A percentile compares a stretch with the other conserved stretches of the same genome.
phyloP scores from a whole-genome alignment of 352 stramenopile genomes.

The Globisporangium lucens region DNA sequence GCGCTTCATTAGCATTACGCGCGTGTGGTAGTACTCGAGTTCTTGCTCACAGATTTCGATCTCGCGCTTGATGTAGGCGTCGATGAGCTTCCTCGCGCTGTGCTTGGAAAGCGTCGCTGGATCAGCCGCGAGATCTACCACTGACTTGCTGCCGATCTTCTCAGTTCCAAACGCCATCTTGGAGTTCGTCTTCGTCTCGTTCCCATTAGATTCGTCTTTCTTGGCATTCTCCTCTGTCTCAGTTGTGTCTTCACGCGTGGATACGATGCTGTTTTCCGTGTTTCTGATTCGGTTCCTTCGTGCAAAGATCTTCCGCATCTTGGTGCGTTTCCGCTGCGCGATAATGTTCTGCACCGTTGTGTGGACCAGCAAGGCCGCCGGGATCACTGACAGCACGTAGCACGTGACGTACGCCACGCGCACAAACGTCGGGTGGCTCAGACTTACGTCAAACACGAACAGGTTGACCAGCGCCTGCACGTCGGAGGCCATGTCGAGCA shows the following conservation, averaged over 20 bases:
- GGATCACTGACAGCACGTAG: constrained; percentile 14
- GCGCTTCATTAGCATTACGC: constrained; percentile 22
- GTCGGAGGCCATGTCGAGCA: constrained; percentile 23
- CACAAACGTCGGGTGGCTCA: constrained; percentile 18
- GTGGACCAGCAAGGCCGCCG: constrained; percentile 16
- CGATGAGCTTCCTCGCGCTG: constrained; percentile 2
- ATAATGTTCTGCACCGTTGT: constrained; percentile 16
- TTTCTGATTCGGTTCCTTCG: not conserved
- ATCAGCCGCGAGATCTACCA: not conserved
- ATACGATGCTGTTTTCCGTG: not conserved
- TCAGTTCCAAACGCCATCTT: not conserved
- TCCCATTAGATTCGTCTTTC: not conserved
- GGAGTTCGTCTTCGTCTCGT: not conserved
- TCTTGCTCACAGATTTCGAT: constrained; percentile 13
- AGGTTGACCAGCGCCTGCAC: constrained; percentile 21
- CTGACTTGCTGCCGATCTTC: not conserved
- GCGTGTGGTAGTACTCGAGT: constrained; percentile 18
- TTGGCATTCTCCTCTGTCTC: not conserved
- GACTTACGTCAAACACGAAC: constrained; percentile 20
- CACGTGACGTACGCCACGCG: constrained; percentile 20
- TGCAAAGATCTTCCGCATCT: constrained; percentile 4
- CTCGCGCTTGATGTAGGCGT: constrained; percentile 13
- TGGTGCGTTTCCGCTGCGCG: constrained; percentile 18
- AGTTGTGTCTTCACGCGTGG: not conserved
- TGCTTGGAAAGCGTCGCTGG: not conserved